Percentiles rank a stretch among this genome's conserved stretches.
Conservation (phyloP, 345 rosid genomes). For the Ailanthus altissimus region DNA sequence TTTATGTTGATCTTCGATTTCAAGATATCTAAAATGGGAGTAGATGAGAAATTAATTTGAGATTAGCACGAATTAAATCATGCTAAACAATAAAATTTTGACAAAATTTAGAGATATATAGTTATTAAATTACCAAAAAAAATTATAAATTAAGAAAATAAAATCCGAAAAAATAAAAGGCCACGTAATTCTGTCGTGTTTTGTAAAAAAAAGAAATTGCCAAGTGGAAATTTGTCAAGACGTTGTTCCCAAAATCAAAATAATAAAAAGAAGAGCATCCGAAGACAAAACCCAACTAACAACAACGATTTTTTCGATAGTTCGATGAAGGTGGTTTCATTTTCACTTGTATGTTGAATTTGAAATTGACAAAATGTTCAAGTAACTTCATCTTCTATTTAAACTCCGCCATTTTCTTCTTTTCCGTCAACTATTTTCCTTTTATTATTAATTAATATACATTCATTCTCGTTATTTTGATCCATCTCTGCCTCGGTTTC, state of each 20-base stretch:
- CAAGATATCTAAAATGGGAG: no score
- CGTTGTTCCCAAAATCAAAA: background rate
- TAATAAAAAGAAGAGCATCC: background rate
- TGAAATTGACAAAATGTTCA: background rate
- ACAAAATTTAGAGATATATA: no score
- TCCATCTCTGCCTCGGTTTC: slow-evolving; percentile 33
- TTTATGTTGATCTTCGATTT: no score
- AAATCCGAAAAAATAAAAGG: background rate
- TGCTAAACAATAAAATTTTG: no score
- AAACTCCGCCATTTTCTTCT: slow-evolving; percentile 28
- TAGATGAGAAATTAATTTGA: no score
- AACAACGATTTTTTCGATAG: slow-evolving; percentile 27
- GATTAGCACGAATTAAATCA: no score
- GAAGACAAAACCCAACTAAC: background rate
- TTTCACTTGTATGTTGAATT: background rate
- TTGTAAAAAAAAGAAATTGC: background rate
- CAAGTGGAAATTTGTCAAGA: slow-evolving; percentile 15
- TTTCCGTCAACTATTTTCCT: slow-evolving; percentile 43
- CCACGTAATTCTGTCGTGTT: background rate
- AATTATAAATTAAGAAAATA: no score
- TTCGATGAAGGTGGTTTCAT: background rate
- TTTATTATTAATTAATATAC: slow-evolving; percentile 10
- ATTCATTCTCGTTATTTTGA: background rate
- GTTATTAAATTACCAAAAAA: no score
- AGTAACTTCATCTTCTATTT: background rate